These are phyloP conservation scores for Flueggea neowawraea DNA, from an alignment of 441 rosid genomes.

Conservation along the genomic window DNA sequence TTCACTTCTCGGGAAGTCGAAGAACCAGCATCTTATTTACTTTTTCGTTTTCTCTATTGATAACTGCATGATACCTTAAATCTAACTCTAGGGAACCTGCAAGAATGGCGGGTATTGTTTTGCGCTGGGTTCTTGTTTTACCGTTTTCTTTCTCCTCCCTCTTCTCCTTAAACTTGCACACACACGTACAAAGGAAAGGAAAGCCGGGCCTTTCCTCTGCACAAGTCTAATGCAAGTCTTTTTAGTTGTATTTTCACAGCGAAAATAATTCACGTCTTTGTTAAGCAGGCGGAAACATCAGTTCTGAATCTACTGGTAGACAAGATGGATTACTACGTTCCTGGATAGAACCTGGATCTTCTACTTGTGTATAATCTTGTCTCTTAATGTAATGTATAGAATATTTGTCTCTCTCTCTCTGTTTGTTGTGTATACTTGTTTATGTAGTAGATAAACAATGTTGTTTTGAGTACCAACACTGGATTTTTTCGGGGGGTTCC, in stretches of 20 bases:
- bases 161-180: background rate
- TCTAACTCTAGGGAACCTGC: too few relatives aligned
- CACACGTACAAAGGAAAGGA: background rate
- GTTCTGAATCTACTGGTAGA: slow-evolving; percentile 87
- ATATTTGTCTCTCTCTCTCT: too few relatives aligned
- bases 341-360: slow-evolving; percentile 45
- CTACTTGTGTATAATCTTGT: slow-evolving; percentile 13
- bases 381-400: too few relatives aligned
- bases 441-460: background rate
- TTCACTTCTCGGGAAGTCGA: background rate
- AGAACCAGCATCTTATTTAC: background rate
- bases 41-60: background rate
- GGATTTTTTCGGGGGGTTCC: background rate
- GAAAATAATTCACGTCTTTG: background rate
- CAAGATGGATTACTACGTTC: slow-evolving; percentile 88
- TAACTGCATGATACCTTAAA: background rate
- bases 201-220: background rate
- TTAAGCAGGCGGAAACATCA: slow-evolving; percentile 61
- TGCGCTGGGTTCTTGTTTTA: background rate
- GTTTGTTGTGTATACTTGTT: background rate
- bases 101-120: background rate
- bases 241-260: background rate
- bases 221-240: background rate
- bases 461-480: background rate
- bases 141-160: background rate